Evolutionary conservation across 78 protist genomes (phyloP).

Genomic region (Capsaspora owczarzaki): DNA sequence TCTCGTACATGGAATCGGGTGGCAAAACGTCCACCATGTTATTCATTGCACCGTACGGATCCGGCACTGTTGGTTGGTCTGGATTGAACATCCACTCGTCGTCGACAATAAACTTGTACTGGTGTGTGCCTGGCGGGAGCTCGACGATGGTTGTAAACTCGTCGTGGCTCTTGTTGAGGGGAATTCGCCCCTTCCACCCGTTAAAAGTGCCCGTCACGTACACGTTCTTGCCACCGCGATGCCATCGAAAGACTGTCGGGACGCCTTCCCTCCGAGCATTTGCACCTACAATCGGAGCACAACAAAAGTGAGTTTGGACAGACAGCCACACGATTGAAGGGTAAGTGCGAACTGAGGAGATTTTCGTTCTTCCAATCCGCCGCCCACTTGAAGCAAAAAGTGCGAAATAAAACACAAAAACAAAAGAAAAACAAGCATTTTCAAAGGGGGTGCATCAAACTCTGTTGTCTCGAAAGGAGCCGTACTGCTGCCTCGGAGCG

Average conservation of each 20-base stretch:
- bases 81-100: slow-evolving; percentile 51
- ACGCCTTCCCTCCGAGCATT: too few species aligned
- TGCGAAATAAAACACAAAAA: not conserved
- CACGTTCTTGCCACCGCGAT: not conserved
- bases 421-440: not conserved
- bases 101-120: slow-evolving; percentile 78
- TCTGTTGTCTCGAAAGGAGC: too few species aligned
- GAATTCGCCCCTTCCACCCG: not conserved
- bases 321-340: too few species aligned
- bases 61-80: not conserved
- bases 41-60: not conserved
- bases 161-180: not conserved
- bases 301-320: too few species aligned
- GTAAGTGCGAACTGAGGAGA: not conserved
- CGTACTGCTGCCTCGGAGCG: too few species aligned
- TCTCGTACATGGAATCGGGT: not conserved
- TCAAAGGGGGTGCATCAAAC: too few species aligned
- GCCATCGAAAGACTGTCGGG: not conserved
- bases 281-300: too few species aligned
- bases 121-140: slow-evolving; percentile 66
- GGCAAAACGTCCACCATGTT: not conserved
- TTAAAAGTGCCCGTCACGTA: not conserved
- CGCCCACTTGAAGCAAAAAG: not conserved
- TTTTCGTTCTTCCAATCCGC: not conserved
- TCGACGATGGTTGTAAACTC: not conserved